Evolutionary conservation across 371 early-diverging fungal species (phyloP).

Genomic region (Lichtheimia hyalospora): DNA sequence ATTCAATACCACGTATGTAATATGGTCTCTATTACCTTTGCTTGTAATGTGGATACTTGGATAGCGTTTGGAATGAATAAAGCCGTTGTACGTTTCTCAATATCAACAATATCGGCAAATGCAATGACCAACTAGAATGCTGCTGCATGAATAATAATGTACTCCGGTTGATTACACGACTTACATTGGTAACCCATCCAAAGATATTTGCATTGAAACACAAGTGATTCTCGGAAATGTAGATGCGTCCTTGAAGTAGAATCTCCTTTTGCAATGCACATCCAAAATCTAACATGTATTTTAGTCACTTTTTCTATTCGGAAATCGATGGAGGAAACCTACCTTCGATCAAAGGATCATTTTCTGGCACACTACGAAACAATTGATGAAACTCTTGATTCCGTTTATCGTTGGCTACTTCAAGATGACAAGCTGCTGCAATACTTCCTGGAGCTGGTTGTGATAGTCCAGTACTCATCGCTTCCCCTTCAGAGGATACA

Average conservation of each 20-base stretch:
- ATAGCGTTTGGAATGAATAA: conserved; percentile 83
- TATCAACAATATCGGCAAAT: conserved; percentile 73
- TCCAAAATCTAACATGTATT: conserved; percentile 70
- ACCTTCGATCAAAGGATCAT: conserved; percentile 70
- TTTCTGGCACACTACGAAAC: conserved; percentile 64
- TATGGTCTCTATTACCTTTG: conserved; percentile 39
- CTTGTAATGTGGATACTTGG: conserved; percentile 64
- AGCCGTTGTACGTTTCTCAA: conserved; percentile 76
- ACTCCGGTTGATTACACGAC: not conserved
- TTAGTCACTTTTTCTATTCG: not conserved
- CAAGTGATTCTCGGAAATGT: conserved; percentile 81
- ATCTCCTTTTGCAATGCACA: conserved; percentile 94
- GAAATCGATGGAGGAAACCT: too few species aligned
- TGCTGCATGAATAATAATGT: not conserved
- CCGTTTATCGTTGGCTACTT: conserved; percentile 50
- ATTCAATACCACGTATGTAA: not conserved
- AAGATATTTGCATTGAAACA: conserved; percentile 96
- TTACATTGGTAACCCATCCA: conserved; percentile 90
- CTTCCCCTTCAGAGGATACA: too few species aligned
- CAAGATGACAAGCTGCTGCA: conserved; percentile 20
- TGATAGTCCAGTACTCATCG: too few species aligned
- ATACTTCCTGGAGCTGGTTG: conserved; percentile 14
- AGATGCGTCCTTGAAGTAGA: conserved; percentile 88
- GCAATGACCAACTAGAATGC: conserved; percentile 63
- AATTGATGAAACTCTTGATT: conserved; percentile 65